A percentile compares a stretch with the other conserved stretches of the same genome.
Evolutionary conservation across 768 basidiomycete species (phyloP).

Genomic region (Sistotremastrum niveocremeum): DNA sequence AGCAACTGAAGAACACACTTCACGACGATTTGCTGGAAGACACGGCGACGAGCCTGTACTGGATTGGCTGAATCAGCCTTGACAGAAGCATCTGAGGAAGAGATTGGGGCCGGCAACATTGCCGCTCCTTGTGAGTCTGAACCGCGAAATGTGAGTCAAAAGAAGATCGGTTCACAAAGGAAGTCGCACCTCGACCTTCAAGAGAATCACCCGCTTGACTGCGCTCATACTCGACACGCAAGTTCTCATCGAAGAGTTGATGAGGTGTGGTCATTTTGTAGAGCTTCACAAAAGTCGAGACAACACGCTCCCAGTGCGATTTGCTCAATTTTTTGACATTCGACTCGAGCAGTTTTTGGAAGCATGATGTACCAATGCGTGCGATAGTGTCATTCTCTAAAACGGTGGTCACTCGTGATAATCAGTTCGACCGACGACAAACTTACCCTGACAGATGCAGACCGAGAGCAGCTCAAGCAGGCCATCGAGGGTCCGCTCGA

Average conservation of each 20-base stretch:
- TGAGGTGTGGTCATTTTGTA: slow-evolving; percentile 96
- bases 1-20: slow-evolving; percentile 97
- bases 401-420: background rate
- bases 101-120: slow-evolving; percentile 80
- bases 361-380: slow-evolving; percentile 92
- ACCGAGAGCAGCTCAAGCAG: slow-evolving; percentile 85
- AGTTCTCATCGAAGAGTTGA: slow-evolving; percentile 85
- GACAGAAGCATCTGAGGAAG: slow-evolving; percentile 41
- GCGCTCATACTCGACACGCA: slow-evolving; percentile 74
- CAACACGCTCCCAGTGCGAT: slow-evolving; percentile 81
- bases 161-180: background rate
- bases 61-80: slow-evolving; percentile 38
- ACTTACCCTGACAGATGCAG: slow-evolving; percentile 94
- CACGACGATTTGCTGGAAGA: slow-evolving; percentile 98
- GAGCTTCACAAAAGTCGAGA: slow-evolving; percentile 87
- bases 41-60: slow-evolving; percentile 57
- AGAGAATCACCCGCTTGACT: slow-evolving; percentile 22
- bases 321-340: slow-evolving; percentile 81
- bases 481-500: slow-evolving; percentile 88
- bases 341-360: slow-evolving; percentile 89
- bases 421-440: background rate
- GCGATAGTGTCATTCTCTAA: slow-evolving; percentile 96
- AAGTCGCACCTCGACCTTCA: background rate
- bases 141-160: slow-evolving; percentile 5
- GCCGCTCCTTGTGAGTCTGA: slow-evolving; percentile 51